Conservation (phyloP, 352 stramenopile species). For the Phytophthora multivora region DNA sequence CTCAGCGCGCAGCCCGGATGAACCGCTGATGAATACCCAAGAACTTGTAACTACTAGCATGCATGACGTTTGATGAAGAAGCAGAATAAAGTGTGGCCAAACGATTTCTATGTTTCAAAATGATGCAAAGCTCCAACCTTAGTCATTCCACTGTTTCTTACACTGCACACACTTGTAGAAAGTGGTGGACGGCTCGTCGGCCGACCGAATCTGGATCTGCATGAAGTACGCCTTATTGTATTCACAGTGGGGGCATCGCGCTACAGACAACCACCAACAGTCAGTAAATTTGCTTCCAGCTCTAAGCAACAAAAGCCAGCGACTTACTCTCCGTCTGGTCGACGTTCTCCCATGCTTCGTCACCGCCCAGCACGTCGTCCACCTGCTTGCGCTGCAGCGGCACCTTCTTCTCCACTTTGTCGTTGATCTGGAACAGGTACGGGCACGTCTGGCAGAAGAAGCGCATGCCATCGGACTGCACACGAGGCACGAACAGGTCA, state of each 20-base stretch:
- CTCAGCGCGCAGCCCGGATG: slow-evolving; percentile 36
- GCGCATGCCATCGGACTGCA: slow-evolving; percentile 83
- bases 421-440: slow-evolving; percentile 89
- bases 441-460: slow-evolving; percentile 92
- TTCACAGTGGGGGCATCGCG: slow-evolving; percentile 95
- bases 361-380: slow-evolving; percentile 98
- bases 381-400: slow-evolving; percentile 96
- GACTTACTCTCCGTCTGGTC: slow-evolving; percentile 94
- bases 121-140: slow-evolving; percentile 13
- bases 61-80: background rate
- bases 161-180: slow-evolving; percentile 99
- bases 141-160: slow-evolving; percentile 97
- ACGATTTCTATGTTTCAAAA: background rate
- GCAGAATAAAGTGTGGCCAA: too few relatives aligned
- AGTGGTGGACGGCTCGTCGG: slow-evolving; percentile 98
- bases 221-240: slow-evolving; percentile 99
- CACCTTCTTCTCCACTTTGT: slow-evolving; percentile 90
- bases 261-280: slow-evolving; percentile 31
- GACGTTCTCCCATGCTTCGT: slow-evolving; percentile 98
- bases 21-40: slow-evolving; percentile 4
- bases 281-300: background rate
- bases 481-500: slow-evolving; percentile 3
- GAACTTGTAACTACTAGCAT: slow-evolving; percentile 4
- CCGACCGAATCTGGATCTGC: slow-evolving; percentile 99
- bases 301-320: background rate